Percentiles rank a stretch among this genome's conserved stretches.
Conservation (phyloP, 345 rosid species). For the Gossypioides kirkii region DNA sequence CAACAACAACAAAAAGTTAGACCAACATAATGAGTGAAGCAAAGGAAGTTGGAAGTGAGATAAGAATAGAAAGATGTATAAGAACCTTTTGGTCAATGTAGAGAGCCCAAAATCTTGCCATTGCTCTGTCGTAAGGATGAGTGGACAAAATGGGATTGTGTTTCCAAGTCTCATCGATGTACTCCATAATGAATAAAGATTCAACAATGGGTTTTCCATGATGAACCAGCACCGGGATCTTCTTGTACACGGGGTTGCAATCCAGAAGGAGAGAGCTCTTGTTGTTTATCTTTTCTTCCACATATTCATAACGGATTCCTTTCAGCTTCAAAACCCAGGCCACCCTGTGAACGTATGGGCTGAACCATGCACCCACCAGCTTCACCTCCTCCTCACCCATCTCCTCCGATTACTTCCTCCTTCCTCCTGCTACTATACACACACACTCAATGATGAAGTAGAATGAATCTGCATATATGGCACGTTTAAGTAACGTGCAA, state of each 20-base stretch:
- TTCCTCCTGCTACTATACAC: no score
- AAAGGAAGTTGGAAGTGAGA: neutral
- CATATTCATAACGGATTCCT: neutral
- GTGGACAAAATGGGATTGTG: constrained; percentile 1
- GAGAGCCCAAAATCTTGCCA: neutral
- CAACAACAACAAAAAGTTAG: no score
- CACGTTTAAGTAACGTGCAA: no score
- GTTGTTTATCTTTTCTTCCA: neutral
- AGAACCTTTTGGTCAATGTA: neutral
- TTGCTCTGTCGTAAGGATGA: neutral
- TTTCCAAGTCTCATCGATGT: neutral
- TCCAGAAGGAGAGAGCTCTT: neutral
- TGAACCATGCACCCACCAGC: neutral
- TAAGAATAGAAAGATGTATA: neutral
- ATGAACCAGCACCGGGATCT: neutral
- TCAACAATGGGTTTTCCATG: neutral
- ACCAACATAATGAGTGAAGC: neutral
- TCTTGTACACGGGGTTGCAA: neutral
- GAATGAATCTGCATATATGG: no score
- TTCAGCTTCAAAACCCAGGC: neutral
- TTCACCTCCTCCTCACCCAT: neutral
- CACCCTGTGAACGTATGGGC: neutral
- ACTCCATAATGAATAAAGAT: constrained; percentile 6
- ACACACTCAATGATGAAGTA: no score
- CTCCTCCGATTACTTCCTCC: no score